A percentile compares a stretch with the other conserved stretches of the same genome.
These are phyloP conservation scores for Eimeria acervulina DNA, from an alignment of 169 alveolate genomes.

Conservation along the genomic window DNA sequence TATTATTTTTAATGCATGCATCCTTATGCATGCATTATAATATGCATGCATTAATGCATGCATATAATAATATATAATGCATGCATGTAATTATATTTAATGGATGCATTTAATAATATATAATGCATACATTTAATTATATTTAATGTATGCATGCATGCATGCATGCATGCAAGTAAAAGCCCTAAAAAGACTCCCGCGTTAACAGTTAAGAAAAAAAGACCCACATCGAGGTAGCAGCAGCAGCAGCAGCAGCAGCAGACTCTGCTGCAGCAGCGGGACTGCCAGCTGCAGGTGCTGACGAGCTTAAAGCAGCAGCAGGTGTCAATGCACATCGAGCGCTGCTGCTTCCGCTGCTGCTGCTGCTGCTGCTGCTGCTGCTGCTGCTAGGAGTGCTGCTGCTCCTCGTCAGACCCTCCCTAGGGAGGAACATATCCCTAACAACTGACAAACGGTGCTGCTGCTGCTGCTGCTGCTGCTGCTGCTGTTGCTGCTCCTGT, in stretches of 20 bases:
- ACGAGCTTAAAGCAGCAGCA: background rate
- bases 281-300: background rate
- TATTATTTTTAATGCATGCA: too few relatives aligned
- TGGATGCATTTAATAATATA: too few relatives aligned
- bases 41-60: too few relatives aligned
- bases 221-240: background rate
- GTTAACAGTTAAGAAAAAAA: too few relatives aligned
- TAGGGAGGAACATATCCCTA: background rate
- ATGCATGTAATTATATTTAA: too few relatives aligned
- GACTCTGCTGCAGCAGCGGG: background rate
- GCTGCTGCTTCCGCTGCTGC: background rate
- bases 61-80: too few relatives aligned
- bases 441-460: background rate
- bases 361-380: background rate
- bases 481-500: slow-evolving; percentile 10
- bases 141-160: too few relatives aligned
- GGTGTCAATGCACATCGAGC: background rate
- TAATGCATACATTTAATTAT: too few relatives aligned
- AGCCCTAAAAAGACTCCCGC: too few relatives aligned
- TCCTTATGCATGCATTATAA: too few relatives aligned
- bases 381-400: slow-evolving; percentile 1
- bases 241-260: background rate
- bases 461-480: background rate
- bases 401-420: background rate
- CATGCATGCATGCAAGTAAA: too few relatives aligned